These are phyloP conservation scores for Phytophthora palmivora DNA, from an alignment of 352 stramenopile species.

Conservation along the genomic window DNA sequence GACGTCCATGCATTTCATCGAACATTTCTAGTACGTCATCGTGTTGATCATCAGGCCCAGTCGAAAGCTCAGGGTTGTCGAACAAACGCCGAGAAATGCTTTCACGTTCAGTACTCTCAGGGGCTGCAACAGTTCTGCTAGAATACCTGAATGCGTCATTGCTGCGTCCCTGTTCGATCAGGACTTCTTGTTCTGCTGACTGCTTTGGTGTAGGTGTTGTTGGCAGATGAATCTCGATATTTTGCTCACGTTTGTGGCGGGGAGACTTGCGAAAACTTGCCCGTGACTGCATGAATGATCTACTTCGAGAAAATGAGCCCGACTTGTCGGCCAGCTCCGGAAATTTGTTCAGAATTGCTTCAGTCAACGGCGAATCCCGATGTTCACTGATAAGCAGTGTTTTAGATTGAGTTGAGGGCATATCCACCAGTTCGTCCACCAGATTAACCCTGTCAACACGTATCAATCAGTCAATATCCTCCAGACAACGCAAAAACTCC, in stretches of 20 bases:
- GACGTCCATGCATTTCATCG: constrained; percentile 30
- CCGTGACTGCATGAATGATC: constrained; percentile 28
- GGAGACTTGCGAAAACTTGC: constrained; percentile 35
- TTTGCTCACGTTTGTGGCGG: constrained; percentile 29
- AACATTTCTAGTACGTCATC: constrained; percentile 9
- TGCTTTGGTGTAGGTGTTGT: constrained; percentile 30
- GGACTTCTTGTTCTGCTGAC: constrained; percentile 7
- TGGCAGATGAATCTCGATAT: constrained; percentile 43
- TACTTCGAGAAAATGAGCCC: constrained; percentile 20
- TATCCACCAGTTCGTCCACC: constrained; percentile 53
- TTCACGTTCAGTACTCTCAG: constrained; percentile 7
- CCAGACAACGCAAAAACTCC: neutral
- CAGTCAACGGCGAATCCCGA: constrained; percentile 45
- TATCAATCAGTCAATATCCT: constrained; percentile 10
- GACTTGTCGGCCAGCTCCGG: constrained; percentile 41
- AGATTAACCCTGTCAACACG: constrained; percentile 50
- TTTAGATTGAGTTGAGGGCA: constrained; percentile 48
- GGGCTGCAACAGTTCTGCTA: neutral
- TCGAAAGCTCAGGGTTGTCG: constrained; percentile 9
- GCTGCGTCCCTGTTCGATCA: neutral
- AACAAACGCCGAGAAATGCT: constrained; percentile 19
- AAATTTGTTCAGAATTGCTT: constrained; percentile 50
- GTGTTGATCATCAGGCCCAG: constrained; percentile 9
- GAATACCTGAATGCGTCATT: neutral
- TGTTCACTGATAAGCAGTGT: constrained; percentile 60